Evolutionary conservation across 1,139 yeast genomes (phyloP), one percentile per base, ranked within the genome.

Genomic region (Pneumocystis sp.): DNA sequence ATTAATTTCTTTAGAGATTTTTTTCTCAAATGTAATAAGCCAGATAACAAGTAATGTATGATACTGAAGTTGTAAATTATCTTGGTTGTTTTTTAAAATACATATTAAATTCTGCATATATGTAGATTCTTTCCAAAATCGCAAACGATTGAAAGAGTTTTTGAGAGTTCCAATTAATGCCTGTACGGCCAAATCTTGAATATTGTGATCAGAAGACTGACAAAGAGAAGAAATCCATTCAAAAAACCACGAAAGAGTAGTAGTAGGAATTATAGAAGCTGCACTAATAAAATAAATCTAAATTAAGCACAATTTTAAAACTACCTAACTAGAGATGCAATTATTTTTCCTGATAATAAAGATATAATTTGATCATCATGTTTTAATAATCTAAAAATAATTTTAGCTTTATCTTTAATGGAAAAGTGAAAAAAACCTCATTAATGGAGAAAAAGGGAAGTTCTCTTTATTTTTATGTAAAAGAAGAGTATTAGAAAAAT

Each of bases 51-150:
- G 80, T 70, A 93, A 80, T 1, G 86, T 81, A 73, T 88, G 83
- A 77, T 93, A 93, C 73, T 87, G 90, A 70, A 89, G 81, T 78
- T 95, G 98, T 68, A 93, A 82, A 57, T 72, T 73, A 45, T 85
- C 80, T 63, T 82, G 79, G 67, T 84, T 80, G 63, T 83, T 72
- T 67, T 72, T 72, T 67, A 84, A 76, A 63, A 82, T 77, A 65
- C 73, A 75, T 68, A 83, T 75, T 63, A 90, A 75, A 1, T 83
- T 77, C 63, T 87, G 86, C 70, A 87, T 80, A 68, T 82, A 81
- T 65, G 79, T 74, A 69, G 79, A 73, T 60, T 69, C 67, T 29
- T 77, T 73, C 83, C 89, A 85, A 73, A 84, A 86, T 39, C 81
- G 73, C 0, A 73, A 67, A 72, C 96, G 84, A 76, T 83, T 87